These are phyloP conservation scores for Pseudogymnoascus sp. DNA, from an alignment of 2,329 filamentous ascomycete genomes.

Conservation along the genomic window DNA sequence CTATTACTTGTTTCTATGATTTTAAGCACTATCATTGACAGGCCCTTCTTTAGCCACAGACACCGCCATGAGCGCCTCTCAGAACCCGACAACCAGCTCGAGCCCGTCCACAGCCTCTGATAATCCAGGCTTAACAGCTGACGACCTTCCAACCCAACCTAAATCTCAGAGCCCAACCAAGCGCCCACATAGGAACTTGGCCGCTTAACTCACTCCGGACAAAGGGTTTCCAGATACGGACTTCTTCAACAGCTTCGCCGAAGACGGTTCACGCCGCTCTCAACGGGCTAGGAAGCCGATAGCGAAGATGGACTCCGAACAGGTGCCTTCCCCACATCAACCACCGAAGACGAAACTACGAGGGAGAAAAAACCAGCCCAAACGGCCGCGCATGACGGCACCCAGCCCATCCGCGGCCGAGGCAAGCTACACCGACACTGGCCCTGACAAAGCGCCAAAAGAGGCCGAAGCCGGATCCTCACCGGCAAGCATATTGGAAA, in stretches of 20 bases:
- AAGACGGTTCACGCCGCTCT: neutral
- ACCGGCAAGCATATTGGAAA: neutral
- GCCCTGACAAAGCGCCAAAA: neutral
- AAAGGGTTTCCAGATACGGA: neutral
- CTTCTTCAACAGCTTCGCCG: neutral
- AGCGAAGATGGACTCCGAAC: neutral
- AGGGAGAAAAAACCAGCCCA: neutral
- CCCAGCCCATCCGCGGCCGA: neutral
- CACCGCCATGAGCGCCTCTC: neutral
- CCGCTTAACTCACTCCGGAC: neutral
- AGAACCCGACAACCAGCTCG: neutral
- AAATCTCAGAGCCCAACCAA: neutral
- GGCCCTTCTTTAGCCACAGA: neutral
- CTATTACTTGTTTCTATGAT: neutral
- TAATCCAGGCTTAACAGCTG: neutral
- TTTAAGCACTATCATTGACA: neutral
- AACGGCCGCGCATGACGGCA: neutral
- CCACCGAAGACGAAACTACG: neutral
- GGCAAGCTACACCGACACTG: neutral
- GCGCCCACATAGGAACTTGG: neutral
- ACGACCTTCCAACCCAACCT: neutral
- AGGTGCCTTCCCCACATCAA: neutral
- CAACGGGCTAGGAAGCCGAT: neutral
- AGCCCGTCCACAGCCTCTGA: neutral
- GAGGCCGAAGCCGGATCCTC: neutral